Percentiles rank a stretch among this genome's conserved stretches.
These are phyloP conservation scores for Pholiota microspora DNA, from an alignment of 768 basidiomycete species.

Conservation along the genomic window DNA sequence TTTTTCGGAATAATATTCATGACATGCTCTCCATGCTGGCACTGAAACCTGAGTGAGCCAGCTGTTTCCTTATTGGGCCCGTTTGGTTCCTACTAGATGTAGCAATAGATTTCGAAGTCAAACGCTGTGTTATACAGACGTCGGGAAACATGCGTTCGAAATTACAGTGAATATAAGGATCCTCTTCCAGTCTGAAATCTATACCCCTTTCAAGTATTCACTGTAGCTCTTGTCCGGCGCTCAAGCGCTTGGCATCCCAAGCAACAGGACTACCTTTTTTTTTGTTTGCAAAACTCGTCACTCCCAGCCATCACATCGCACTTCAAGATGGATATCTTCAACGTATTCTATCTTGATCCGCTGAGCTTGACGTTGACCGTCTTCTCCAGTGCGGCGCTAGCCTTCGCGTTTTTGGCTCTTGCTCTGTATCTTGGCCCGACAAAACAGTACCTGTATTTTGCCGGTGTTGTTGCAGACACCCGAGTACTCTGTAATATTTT, in stretches of 20 bases:
- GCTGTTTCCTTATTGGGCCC: neutral
- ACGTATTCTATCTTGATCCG: neutral
- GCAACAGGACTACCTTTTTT: no score
- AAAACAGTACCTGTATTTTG: neutral
- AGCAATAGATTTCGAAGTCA: no score
- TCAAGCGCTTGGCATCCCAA: neutral
- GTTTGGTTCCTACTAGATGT: neutral
- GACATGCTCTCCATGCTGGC: neutral
- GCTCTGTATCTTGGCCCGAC: neutral
- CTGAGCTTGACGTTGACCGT: neutral
- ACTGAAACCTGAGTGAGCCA: neutral
- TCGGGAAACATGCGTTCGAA: neutral
- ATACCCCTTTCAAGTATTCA: neutral
- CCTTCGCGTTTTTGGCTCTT: neutral
- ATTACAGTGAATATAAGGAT: neutral
- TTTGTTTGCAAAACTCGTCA: no score
- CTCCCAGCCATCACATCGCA: neutral
- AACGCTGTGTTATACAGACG: neutral
- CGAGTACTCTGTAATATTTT: neutral
- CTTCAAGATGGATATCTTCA: neutral
- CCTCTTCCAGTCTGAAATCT: neutral
- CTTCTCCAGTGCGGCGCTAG: neutral
- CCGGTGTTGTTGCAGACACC: neutral
- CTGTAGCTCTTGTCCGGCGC: neutral
- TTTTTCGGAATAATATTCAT: neutral